Base-by-base conservation (phyloP, 106 monocot species). In the Dioscorea dumetorum region DNA sequence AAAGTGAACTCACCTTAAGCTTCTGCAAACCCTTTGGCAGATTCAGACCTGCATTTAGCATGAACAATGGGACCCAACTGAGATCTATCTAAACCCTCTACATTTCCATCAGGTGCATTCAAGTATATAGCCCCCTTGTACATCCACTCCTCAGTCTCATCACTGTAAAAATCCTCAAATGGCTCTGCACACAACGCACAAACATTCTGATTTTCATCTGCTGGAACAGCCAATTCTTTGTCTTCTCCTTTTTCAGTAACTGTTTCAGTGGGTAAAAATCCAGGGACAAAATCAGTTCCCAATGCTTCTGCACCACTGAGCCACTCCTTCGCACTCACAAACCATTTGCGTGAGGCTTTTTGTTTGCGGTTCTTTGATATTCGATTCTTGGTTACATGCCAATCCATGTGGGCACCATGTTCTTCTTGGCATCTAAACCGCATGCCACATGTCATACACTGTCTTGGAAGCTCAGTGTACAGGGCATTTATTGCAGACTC, bases 101-200 rank as follows among this genome's bases (percentile, higher is more conserved):
- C 63, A 53, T 74, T 70, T 34, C 95, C 86, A 74, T 86, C 73
- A 63, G 83, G 83, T 49, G 79, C 80, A 80, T 97, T 97, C 80
- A 97, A 67, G 75, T 97, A 97, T 5, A 92, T 84, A 67, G 92
- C 87, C 8, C 87, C 97, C 69, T 75, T 89, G 63, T 97, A 97
- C 92, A 97, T 97, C 97, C 97, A 97, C 54, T 97, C 92, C 67
- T 97, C 92, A 62, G 78, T 77, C 71, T 97, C 97, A 77, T 97
- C 92, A 71, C 91, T 92, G 65, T 92, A 97, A 61, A 89, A 97
- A 70, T 97, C 97, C 66, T 97, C 97, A 72, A 97, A 97, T 50
- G 78, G 76, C 57, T 97, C 92, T 22, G 87, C 88, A 80, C 97
- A 97, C 62, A 97, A 72, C 67, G 92, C 92, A 79, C 92, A 97